Conservation (phyloP, 1,284 basidiomycete species). For the Ustilago esculenta region DNA sequence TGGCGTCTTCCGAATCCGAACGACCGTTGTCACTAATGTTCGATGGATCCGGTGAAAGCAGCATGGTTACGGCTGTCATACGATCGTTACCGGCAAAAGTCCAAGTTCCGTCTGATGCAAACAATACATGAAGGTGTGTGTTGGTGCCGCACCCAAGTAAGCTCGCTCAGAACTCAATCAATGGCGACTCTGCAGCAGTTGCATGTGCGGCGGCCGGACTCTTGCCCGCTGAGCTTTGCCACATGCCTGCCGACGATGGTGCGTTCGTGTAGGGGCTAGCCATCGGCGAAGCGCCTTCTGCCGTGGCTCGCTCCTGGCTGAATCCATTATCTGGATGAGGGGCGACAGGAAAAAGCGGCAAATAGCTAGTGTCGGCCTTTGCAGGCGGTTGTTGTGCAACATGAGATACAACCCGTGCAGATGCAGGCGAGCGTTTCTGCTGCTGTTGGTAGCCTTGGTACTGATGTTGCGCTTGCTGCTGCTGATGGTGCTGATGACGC, state of each 20-base stretch:
- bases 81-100: too few relatives aligned
- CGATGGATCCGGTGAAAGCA: too few relatives aligned
- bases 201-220: slow-evolving; percentile 9
- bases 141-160: not conserved
- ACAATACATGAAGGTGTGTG: too few relatives aligned
- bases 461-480: slow-evolving; percentile 2
- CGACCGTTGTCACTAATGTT: too few relatives aligned
- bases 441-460: slow-evolving; percentile 1
- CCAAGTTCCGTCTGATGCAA: too few relatives aligned
- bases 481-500: not conserved
- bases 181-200: slow-evolving; percentile 29
- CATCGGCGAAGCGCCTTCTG: slow-evolving; percentile 23
- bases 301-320: slow-evolving; percentile 7
- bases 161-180: slow-evolving; percentile 43
- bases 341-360: slow-evolving; percentile 45
- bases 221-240: slow-evolving; percentile 40
- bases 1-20: too few relatives aligned
- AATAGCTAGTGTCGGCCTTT: slow-evolving; percentile 29
- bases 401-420: not conserved
- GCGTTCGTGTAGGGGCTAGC: slow-evolving; percentile 38
- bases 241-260: slow-evolving; percentile 49
- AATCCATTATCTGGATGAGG: slow-evolving; percentile 49
- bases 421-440: slow-evolving; percentile 6
- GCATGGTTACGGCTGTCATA: too few relatives aligned
- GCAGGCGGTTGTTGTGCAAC: slow-evolving; percentile 4